Percentiles rank a stretch among this genome's conserved stretches.
phyloP scores from a whole-genome alignment of 257 asterid genomes.

The Leonotis leonurus region DNA sequence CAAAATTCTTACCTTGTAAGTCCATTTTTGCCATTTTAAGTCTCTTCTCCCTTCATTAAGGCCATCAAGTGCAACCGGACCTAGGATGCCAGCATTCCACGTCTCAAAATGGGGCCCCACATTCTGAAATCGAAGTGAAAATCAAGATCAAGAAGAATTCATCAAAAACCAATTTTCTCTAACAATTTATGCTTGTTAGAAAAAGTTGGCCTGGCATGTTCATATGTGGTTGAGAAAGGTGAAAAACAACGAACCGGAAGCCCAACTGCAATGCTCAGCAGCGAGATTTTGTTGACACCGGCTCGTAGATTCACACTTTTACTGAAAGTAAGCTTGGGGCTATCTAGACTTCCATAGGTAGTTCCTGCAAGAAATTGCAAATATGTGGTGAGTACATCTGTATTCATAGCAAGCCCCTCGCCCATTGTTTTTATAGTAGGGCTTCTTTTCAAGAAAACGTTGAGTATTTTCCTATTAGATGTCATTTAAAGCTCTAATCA shows the following conservation, averaged over 20 bases:
- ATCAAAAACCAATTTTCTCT: too few relatives aligned
- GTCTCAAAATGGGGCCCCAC: conserved; percentile 93
- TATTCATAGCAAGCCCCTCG: not conserved
- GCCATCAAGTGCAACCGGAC: conserved; percentile 86
- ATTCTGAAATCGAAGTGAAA: conserved; percentile 40
- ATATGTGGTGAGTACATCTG: not conserved
- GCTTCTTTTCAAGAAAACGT: too few relatives aligned
- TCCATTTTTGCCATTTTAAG: conserved; percentile 95
- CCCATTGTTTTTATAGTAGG: too few relatives aligned
- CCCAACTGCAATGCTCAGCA: conserved; percentile 92
- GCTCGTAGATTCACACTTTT: conserved; percentile 71
- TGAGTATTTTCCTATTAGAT: too few relatives aligned
- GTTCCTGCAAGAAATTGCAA: conserved; percentile 56
- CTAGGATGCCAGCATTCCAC: conserved; percentile 91
- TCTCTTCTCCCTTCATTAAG: conserved; percentile 82
- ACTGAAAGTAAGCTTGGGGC: conserved; percentile 65
- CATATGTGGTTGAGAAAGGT: conserved; percentile 3
- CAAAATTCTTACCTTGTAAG: conserved; percentile 57
- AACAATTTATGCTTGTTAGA: too few relatives aligned
- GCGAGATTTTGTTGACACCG: conserved; percentile 76
- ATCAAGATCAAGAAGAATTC: too few relatives aligned
- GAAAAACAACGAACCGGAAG: conserved; percentile 68
- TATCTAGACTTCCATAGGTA: conserved; percentile 62
- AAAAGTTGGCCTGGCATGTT: too few relatives aligned
- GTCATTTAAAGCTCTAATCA: too few relatives aligned